Percentiles rank a stretch among this genome's conserved stretches.
Conservation (phyloP, 2,329 filamentous ascomycete genomes). For the Beauveria australis region DNA sequence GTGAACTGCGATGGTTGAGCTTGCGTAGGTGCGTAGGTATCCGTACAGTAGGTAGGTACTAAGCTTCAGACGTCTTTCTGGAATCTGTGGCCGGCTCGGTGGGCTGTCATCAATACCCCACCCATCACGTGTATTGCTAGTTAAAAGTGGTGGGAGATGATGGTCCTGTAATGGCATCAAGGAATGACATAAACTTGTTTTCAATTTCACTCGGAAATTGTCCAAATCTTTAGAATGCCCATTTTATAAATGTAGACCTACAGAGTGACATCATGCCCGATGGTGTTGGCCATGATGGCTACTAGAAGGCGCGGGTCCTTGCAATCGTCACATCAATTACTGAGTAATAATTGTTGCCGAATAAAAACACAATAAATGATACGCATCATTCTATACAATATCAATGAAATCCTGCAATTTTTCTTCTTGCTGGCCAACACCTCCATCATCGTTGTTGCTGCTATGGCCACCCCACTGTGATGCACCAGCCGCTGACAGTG, state of each 20-base stretch:
- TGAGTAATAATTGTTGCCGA: neutral
- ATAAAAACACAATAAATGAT: neutral
- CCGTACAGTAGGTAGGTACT: no score
- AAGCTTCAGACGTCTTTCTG: neutral
- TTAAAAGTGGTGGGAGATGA: neutral
- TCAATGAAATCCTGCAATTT: neutral
- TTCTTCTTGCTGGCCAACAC: neutral
- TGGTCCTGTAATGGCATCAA: neutral
- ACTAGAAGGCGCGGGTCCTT: neutral
- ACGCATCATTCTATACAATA: neutral
- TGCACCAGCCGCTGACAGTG: neutral
- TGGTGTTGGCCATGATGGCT: neutral
- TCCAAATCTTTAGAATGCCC: no score
- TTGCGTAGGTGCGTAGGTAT: constrained; percentile 8
- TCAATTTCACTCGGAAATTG: neutral
- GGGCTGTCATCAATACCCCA: constrained; percentile 1
- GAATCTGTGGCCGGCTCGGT: neutral
- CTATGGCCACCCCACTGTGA: neutral
- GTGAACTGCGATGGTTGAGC: constrained; percentile 9
- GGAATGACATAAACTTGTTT: neutral
- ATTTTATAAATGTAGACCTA: no score
- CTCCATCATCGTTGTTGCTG: neutral
- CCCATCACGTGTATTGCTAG: constrained; percentile 1
- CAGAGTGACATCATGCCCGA: neutral
- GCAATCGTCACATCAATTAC: neutral